Conservation (phyloP, 2,329 filamentous ascomycete species). For the Ophiocordyceps australis region DNA sequence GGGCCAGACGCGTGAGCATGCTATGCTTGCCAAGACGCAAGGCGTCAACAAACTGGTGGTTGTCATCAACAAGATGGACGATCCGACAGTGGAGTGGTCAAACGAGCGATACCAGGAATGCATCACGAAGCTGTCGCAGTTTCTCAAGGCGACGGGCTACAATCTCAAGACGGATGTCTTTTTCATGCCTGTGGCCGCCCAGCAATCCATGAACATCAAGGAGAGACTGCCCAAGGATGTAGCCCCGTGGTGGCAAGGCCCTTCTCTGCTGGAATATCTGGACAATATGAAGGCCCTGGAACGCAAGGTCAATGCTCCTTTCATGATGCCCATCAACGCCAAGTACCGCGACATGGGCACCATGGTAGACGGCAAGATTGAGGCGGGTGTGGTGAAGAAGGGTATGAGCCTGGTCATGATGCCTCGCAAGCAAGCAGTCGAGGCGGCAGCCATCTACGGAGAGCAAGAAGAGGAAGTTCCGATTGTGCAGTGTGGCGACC, state of each 20-base stretch:
- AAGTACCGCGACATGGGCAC: constrained; percentile 98
- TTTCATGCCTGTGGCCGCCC: constrained; percentile 93
- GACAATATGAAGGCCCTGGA: constrained; percentile 84
- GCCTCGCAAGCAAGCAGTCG: constrained; percentile 74
- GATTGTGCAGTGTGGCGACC: constrained; percentile 77
- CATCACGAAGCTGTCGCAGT: constrained; percentile 68
- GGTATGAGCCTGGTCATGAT: constrained; percentile 76
- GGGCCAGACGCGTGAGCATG: constrained; percentile 92
- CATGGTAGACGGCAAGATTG: constrained; percentile 93
- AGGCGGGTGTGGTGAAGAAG: constrained; percentile 89
- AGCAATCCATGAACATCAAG: constrained; percentile 75
- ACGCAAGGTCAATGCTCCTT: constrained; percentile 89
- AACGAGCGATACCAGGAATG: constrained; percentile 88
- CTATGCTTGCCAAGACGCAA: constrained; percentile 93
- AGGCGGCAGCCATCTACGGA: constrained; percentile 74
- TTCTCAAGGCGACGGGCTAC: constrained; percentile 85
- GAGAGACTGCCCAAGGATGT: constrained; percentile 61
- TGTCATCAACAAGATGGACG: constrained; percentile 99
- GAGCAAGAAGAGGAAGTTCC: constrained; percentile 88
- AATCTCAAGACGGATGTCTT: constrained; percentile 84
- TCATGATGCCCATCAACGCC: constrained; percentile 96
- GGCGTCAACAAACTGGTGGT: constrained; percentile 94
- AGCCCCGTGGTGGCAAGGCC: constrained; percentile 72
- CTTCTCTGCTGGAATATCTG: constrained; percentile 88
- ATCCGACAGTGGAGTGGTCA: constrained; percentile 89